These are phyloP conservation scores for Linum tenue DNA, from an alignment of 345 rosid genomes.

Conservation along the genomic window DNA sequence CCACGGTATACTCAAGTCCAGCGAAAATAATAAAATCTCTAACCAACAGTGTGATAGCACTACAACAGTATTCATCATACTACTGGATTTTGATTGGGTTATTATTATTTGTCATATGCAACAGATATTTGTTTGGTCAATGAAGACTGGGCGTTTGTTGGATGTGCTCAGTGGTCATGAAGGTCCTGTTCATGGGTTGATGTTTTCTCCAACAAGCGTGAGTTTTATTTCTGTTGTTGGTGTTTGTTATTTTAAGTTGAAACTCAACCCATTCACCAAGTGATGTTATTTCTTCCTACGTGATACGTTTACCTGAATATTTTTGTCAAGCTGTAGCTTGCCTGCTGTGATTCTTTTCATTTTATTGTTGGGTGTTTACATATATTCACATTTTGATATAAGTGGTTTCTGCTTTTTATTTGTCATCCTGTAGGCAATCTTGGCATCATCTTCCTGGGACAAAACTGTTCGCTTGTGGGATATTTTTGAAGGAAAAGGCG, in stretches of 20 bases:
- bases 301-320: background rate
- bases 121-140: slow-evolving; percentile 98
- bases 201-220: slow-evolving; percentile 81
- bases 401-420: background rate
- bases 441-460: slow-evolving; percentile 99
- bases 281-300: background rate
- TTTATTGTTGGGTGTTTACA: background rate
- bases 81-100: background rate
- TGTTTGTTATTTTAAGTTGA: background rate
- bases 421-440: slow-evolving; percentile 31
- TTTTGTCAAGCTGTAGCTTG: background rate
- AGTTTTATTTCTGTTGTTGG: slow-evolving; percentile 23
- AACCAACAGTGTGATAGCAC: background rate
- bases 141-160: slow-evolving; percentile 91
- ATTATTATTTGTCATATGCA: slow-evolving; percentile 3
- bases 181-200: slow-evolving; percentile 94
- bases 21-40: no score
- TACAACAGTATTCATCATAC: background rate
- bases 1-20: background rate
- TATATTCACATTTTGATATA: background rate
- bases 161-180: slow-evolving; percentile 93
- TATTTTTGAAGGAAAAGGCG: slow-evolving; percentile 86
- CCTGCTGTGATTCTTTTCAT: background rate
- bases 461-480: slow-evolving; percentile 86
- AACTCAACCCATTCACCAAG: background rate